Base-by-base conservation (phyloP, 345 rosid species). In the Brassica nigra region DNA sequence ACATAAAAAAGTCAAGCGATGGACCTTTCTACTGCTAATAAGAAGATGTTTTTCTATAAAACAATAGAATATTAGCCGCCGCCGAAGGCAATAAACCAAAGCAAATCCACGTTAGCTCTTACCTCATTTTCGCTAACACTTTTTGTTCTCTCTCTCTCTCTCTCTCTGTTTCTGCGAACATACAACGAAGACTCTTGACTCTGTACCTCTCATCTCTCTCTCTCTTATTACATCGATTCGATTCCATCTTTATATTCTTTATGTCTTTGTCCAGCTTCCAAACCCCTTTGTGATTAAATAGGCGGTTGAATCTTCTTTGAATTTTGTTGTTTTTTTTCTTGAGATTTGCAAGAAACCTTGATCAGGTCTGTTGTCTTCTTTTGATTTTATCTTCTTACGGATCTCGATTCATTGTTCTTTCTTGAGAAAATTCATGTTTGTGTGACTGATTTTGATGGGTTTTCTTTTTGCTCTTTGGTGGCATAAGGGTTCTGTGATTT, bases 81-180 rank as follows among this genome's bases (percentile, higher is more conserved):
- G 76, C 66, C 80, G 80, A 58, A 54, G 83, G 76, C 49, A 61
- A 61, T 55, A 65, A 78, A 76, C 62, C 58, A 79, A 73, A 72
- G 59, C 33, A 68, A 75, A 75, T 39, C 54, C 80, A 80, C 83
- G 83, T 80, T 80, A 70, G 83, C 76, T 76, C 77, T 80, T 65
- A 76, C 73, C 83, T 80, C 83, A 80, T 80, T 70, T 76, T 80
- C 76, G 83, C 76, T 64, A 42, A 70, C 39, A 54, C 73, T 68
- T 68, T 47, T 69, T 63, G 29, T 55, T 70, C 34, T 14, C 18
- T 69, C 44, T 42, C 52, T 42, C 4, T 39, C 44, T 37, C 47
- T 39, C 55, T 66, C 67, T 23, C 27, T 23, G 27, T 23, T 23
- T 30, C 29, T 15, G 47, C 68, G 2, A 2, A 73, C 76, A 59